Conservation (phyloP, 2,329 filamentous ascomycete species). For the Ceratocystiopsis minuta region DNA sequence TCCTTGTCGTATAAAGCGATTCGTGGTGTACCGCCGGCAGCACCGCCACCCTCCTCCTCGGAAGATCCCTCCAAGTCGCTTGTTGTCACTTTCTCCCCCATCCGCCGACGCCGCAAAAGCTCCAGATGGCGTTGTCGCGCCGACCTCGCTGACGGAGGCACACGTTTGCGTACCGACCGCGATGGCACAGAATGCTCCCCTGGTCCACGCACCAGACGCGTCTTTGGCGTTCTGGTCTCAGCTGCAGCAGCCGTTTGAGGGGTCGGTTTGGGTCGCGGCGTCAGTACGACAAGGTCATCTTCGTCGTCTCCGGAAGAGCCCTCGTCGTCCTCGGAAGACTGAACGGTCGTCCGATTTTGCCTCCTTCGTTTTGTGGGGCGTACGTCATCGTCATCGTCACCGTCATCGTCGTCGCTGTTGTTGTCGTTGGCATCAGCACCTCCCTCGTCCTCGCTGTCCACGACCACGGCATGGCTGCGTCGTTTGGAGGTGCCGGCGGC, state of each 20-base stretch:
- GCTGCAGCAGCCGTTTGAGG: too few species aligned
- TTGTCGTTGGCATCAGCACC: neutral
- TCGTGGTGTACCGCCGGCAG: too few species aligned
- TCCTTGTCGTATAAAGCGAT: conserved; percentile 15
- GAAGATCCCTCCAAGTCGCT: conserved; percentile 5
- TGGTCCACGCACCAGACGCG: too few species aligned
- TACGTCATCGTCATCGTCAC: conserved; percentile 1
- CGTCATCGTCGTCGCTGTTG: neutral
- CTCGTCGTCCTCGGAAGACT: too few species aligned
- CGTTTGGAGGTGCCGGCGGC: too few species aligned
- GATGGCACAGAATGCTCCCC: neutral
- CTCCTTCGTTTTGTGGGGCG: conserved; percentile 5
- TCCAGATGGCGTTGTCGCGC: conserved; percentile 14
- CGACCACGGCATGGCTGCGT: neutral
- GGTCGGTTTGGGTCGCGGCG: neutral
- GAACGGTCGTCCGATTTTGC: neutral
- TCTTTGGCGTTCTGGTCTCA: too few species aligned
- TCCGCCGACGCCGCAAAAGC: conserved; percentile 14
- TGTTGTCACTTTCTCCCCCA: conserved; percentile 13
- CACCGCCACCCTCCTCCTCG: conserved; percentile 4
- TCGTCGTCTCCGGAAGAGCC: too few species aligned
- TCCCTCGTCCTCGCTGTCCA: neutral
- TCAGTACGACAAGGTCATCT: neutral
- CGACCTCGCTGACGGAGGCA: neutral
- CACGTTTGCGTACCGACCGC: neutral